Conservation (phyloP, 306 rosid genomes). For the Hippophae gyantsensis region DNA sequence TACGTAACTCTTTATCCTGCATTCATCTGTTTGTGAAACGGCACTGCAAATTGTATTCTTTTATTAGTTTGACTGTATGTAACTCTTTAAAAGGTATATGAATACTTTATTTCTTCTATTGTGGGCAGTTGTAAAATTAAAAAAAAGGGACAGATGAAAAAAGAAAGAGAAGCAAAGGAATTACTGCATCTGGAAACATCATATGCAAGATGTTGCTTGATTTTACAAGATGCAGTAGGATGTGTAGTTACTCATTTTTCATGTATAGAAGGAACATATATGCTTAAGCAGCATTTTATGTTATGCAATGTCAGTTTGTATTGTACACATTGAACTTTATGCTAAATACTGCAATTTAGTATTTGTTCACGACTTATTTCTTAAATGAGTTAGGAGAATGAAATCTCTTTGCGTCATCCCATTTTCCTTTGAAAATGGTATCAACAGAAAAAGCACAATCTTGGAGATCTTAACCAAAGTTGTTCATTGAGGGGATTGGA, state of each 20-base stretch:
- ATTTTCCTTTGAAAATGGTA: too few relatives aligned
- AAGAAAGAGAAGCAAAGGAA: slow-evolving; percentile 21
- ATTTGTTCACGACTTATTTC: too few relatives aligned
- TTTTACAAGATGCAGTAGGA: slow-evolving; percentile 30
- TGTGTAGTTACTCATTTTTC: slow-evolving; percentile 19
- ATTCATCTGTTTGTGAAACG: slow-evolving; percentile 25
- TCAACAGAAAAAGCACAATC: too few relatives aligned
- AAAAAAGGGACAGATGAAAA: slow-evolving; percentile 19
- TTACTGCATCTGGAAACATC: slow-evolving; percentile 24
- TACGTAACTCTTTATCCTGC: background rate
- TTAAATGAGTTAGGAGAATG: too few relatives aligned
- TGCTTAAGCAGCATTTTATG: too few relatives aligned
- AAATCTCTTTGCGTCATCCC: too few relatives aligned
- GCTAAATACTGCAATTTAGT: too few relatives aligned
- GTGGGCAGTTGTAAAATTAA: slow-evolving; percentile 53
- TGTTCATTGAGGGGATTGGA: too few relatives aligned
- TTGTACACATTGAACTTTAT: too few relatives aligned
- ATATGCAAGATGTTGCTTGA: slow-evolving; percentile 35
- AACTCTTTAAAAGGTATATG: slow-evolving; percentile 60
- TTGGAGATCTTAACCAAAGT: too few relatives aligned
- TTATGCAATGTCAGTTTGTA: too few relatives aligned
- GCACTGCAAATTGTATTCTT: slow-evolving; percentile 58
- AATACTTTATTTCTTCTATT: slow-evolving; percentile 32
- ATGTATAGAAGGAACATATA: slow-evolving; percentile 11
- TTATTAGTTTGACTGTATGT: slow-evolving; percentile 67